Percentiles rank a stretch among this genome's conserved stretches.
phyloP scores from a whole-genome alignment of 2,329 filamentous ascomycete genomes.

The Scedosporium minutisporum region DNA sequence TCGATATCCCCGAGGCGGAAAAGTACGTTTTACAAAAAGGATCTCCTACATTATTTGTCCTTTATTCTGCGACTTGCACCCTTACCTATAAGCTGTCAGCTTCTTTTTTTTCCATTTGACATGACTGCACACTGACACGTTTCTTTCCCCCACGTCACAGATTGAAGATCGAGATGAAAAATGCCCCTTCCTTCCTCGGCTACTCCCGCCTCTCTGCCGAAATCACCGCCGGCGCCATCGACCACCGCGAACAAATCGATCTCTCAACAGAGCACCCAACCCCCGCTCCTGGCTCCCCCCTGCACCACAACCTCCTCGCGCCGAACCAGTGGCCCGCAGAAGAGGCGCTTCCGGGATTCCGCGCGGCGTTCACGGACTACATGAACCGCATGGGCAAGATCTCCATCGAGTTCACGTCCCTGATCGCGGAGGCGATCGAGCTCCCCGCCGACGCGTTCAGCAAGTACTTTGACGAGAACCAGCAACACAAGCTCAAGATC shows the following conservation, averaged over 20 bases:
- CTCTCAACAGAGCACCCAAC: slow-evolving; percentile 68
- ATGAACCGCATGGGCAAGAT: slow-evolving; percentile 66
- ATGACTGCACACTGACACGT: background rate
- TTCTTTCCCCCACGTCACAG: slow-evolving; percentile 20
- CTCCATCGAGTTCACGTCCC: slow-evolving; percentile 63
- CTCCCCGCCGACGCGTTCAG: slow-evolving; percentile 61
- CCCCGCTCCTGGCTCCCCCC: slow-evolving; percentile 51
- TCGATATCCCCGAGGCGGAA: slow-evolving; percentile 64
- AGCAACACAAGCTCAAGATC: slow-evolving; percentile 84
- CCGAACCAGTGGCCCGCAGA: slow-evolving; percentile 71
- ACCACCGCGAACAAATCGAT: slow-evolving; percentile 82
- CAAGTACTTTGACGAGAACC: slow-evolving; percentile 64
- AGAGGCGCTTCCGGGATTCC: slow-evolving; percentile 55
- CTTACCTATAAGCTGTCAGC: background rate
- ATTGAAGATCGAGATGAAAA: slow-evolving; percentile 63
- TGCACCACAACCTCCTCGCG: slow-evolving; percentile 67
- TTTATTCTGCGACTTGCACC: too few species aligned
- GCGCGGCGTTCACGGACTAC: slow-evolving; percentile 61
- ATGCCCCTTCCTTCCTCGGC: slow-evolving; percentile 61
- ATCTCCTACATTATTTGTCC: too few species aligned
- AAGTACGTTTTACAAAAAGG: slow-evolving; percentile 41
- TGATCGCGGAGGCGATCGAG: slow-evolving; percentile 77
- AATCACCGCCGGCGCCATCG: slow-evolving; percentile 63
- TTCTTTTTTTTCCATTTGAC: background rate
- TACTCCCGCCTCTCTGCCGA: slow-evolving; percentile 58